phyloP scores from a whole-genome alignment of 352 stramenopile species.

The Globisporangium polare region DNA sequence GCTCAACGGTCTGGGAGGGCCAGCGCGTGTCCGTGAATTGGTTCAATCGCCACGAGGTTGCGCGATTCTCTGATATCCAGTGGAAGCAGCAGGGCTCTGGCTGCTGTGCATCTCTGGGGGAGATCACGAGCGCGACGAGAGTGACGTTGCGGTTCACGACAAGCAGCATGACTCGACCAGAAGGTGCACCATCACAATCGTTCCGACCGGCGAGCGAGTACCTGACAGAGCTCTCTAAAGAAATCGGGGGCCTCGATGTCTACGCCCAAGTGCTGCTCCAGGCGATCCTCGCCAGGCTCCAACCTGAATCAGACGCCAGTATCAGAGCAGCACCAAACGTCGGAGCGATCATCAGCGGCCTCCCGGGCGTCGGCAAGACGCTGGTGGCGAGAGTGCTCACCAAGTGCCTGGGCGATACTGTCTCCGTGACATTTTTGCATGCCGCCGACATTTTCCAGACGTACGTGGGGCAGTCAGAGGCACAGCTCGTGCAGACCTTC shows the following conservation, averaged over 20 bases:
- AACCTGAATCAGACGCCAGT: not conserved
- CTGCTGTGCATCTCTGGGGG: constrained; percentile 33
- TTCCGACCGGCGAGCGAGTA: constrained; percentile 31
- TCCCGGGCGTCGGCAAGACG: constrained; percentile 76
- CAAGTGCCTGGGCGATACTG: constrained; percentile 19
- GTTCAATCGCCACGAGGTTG: constrained; percentile 35
- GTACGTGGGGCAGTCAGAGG: constrained; percentile 89
- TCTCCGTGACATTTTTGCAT: constrained; percentile 49
- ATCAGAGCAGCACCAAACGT: constrained; percentile 25
- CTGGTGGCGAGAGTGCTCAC: constrained; percentile 42
- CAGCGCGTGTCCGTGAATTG: constrained; percentile 32
- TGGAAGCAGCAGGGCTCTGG: constrained; percentile 24
- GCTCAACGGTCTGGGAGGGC: constrained; percentile 36
- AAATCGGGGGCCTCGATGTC: constrained; percentile 36
- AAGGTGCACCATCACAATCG: not conserved
- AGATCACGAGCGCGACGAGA: constrained; percentile 18
- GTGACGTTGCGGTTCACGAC: constrained; percentile 29
- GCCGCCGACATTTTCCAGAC: constrained; percentile 95
- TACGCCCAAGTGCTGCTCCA: constrained; percentile 34
- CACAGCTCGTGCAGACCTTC: constrained; percentile 59
- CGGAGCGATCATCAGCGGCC: constrained; percentile 60
- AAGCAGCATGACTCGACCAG: not conserved
- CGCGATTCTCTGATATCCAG: constrained; percentile 29
- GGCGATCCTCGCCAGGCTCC: constrained; percentile 34
- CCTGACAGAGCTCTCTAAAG: constrained; percentile 23